Percentiles rank a stretch among this genome's conserved stretches.
Conservation (phyloP, 441 rosid genomes). For the Sinapis alba region DNA sequence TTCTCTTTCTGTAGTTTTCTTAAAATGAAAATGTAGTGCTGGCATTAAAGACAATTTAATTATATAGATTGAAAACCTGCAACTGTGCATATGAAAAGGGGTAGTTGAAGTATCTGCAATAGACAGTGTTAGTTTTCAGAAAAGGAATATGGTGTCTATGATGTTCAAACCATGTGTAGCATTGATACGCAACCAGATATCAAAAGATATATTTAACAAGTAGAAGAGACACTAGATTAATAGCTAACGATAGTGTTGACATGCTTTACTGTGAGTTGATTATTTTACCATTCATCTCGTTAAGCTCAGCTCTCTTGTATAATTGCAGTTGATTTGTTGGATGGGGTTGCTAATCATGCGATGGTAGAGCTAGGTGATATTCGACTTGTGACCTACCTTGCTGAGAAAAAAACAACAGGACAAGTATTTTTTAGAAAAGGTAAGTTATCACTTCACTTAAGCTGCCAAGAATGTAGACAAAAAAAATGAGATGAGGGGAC, state of each 20-base stretch:
- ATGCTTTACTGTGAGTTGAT: constrained; percentile 13
- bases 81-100: constrained; percentile 13
- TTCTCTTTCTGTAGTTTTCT: constrained; percentile 10
- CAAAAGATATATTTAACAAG: constrained; percentile 9
- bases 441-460: constrained; percentile 38
- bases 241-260: constrained; percentile 8
- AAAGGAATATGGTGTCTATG: constrained; percentile 13
- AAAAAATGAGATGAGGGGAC: background rate
- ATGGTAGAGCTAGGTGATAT: constrained; percentile 79
- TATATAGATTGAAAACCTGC: constrained; percentile 13
- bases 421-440: constrained; percentile 77
- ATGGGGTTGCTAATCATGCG: constrained; percentile 82
- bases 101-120: constrained; percentile 4
- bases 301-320: constrained; percentile 13
- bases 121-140: constrained; percentile 13
- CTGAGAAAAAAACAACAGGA: constrained; percentile 87
- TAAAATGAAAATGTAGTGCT: constrained; percentile 3
- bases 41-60: constrained; percentile 8
- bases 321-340: constrained; percentile 66
- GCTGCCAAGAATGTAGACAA: constrained; percentile 16
- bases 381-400: constrained; percentile 71
- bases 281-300: constrained; percentile 14
- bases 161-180: background rate
- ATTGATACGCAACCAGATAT: constrained; percentile 15
- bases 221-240: background rate